A percentile compares a stretch with the other conserved stretches of the same genome.
These are phyloP conservation scores for Pseudevernia furfuracea DNA, from an alignment of 495 filamentous ascomycete species.

Conservation along the genomic window DNA sequence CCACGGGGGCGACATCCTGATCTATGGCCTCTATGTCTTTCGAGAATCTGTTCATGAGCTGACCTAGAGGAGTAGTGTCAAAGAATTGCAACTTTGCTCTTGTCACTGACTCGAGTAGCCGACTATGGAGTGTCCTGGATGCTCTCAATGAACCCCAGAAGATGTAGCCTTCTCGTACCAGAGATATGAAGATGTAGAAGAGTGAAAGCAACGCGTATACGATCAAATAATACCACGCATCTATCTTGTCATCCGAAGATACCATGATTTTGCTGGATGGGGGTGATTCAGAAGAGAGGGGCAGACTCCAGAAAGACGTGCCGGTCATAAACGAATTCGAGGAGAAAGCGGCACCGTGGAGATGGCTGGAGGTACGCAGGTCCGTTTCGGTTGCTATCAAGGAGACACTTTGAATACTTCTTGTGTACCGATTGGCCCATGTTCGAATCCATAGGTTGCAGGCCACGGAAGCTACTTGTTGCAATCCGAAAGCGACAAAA, in stretches of 20 bases:
- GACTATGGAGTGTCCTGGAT: conserved; percentile 74
- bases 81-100: conserved; percentile 96
- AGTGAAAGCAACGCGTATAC: conserved; percentile 76
- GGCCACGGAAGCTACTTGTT: conserved; percentile 76
- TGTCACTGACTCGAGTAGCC: conserved; percentile 69
- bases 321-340: conserved; percentile 33
- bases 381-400: neutral
- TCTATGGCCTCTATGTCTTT: conserved; percentile 95
- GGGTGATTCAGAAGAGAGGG: conserved; percentile 22
- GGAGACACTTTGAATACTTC: conserved; percentile 11
- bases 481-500: conserved; percentile 60
- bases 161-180: conserved; percentile 72
- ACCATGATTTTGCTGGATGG: conserved; percentile 20
- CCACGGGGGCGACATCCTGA: conserved; percentile 89
- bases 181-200: conserved; percentile 62
- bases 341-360: conserved; percentile 18
- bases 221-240: conserved; percentile 74
- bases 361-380: neutral
- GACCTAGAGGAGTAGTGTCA: conserved; percentile 90
- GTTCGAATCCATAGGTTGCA: conserved; percentile 90
- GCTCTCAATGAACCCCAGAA: conserved; percentile 91
- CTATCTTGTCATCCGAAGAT: conserved; percentile 47
- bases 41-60: conserved; percentile 97
- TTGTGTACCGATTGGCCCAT: conserved; percentile 65
- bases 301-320: conserved; percentile 33